Conservation (phyloP, 2,329 filamentous ascomycete species). For the Fusarium haematococcum region DNA sequence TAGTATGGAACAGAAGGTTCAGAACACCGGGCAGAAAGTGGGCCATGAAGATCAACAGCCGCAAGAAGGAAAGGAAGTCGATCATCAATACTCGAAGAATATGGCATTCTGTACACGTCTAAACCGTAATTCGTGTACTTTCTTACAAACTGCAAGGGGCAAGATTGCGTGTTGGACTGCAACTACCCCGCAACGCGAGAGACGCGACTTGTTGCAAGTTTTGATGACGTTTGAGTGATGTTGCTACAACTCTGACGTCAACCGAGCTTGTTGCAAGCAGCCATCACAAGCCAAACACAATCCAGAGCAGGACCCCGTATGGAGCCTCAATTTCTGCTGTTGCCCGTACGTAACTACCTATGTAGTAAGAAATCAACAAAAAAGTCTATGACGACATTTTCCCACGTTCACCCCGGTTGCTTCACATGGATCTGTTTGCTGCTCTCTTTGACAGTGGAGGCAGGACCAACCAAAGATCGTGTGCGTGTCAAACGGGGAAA, state of each 20-base stretch:
- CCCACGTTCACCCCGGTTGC: not conserved
- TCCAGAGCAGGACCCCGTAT: not conserved
- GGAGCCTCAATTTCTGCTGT: not conserved
- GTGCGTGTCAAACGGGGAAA: conserved; percentile 11
- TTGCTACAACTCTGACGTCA: conserved; percentile 27
- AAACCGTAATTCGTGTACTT: not conserved
- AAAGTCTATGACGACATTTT: conserved; percentile 39
- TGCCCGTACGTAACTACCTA: not conserved
- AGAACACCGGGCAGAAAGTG: conserved; percentile 5
- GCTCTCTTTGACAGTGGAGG: not conserved
- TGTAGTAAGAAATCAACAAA: not conserved
- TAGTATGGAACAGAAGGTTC: not conserved
- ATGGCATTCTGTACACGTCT: conserved; percentile 13
- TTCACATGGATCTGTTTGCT: conserved; percentile 31
- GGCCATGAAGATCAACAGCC: not conserved
- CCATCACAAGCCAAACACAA: conserved; percentile 25
- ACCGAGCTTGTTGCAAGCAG: conserved; percentile 16
- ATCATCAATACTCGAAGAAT: not conserved
- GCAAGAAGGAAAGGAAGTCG: not conserved
- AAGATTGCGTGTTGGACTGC: not conserved
- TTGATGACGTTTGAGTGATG: conserved; percentile 35
- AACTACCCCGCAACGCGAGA: conserved; percentile 29
- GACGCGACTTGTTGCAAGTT: conserved; percentile 10
- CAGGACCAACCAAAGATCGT: not conserved
- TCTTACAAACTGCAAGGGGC: conserved; percentile 15